Base-by-base conservation (phyloP, 441 rosid species). In the Adansonia madagascariensis region DNA sequence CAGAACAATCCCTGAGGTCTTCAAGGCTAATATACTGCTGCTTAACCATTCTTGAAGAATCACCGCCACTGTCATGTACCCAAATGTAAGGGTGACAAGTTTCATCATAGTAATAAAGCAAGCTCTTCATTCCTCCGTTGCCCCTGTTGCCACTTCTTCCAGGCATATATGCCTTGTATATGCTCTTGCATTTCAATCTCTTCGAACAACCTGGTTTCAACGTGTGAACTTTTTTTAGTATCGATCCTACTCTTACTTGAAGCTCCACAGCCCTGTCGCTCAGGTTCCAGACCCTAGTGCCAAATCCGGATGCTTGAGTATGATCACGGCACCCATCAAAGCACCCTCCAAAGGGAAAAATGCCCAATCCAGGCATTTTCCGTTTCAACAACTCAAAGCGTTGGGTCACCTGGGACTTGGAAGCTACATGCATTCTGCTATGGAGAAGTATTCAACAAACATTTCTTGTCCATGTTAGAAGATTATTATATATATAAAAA, bases 21-120 rank as follows among this genome's bases (percentile, higher is more conserved):
- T 92, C 92, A 0, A 94, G 91, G 75, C 98, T 90, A 73, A 92
- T 80, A 70, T 90, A 94, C 81, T 94, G 97, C 80, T 94, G 96
- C 89, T 91, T 94, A 55, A 91, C 97, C 92, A 91, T 92, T 82
- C 91, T 91, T 1, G 91, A 86, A 53, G 91, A 88, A 83, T 89
- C 97, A 4, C 88, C 91, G 11, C 91, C 94, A 0, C 85, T 80
- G 74, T 90, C 97, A 52, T 92, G 90, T 4, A 92, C 89, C 98
- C 98, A 94, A 8, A 94, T 86, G 76, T 94, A 94, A 41, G 97
- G 98, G 50, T 85, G 91, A 50, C 93, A 90, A 0, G 97, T 88
- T 80, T 91, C 92, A 60, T 94, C 98, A 41, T 88, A 85, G 85
- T 87, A 87, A 79, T 94, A 90, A 75, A 89, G 71, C 92, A 94